Evolutionary conservation across 2,329 filamentous ascomycete genomes (phyloP), one percentile per base, ranked within the genome.

Genomic region (Epichloe sibirici): DNA sequence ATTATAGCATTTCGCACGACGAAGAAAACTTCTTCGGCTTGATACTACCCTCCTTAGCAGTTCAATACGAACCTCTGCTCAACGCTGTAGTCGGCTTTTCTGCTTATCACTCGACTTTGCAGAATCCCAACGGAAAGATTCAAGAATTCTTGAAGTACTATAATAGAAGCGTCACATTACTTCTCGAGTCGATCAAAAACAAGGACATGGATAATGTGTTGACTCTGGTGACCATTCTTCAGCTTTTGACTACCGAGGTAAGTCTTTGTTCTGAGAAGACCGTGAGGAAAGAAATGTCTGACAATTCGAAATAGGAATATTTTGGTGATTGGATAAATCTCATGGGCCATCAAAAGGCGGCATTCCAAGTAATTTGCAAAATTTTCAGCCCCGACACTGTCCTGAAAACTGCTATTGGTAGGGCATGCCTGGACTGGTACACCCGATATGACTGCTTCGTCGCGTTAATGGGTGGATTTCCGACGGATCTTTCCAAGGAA

Each of bases 311-410:
- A 44, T 61, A 95, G 89, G 93, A 97, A 69, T 94, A 90, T 61
- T 76, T 97, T 45, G 93, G 93, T 12, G 93, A 98, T 65, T 97
- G 90, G 90, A 82, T 94, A 51, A 96, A 94, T 61, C 74, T 97
- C 15, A 85, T 93, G 69, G 88, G 90, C 23, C 93, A 97, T 65
- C 90, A 96, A 65, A 89, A 86, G 64, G 93, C 91, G 11, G 93
- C 93, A 0, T 81, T 86, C 62, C 82, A 88, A 57, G 85, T 97
- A 60, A 72, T 97, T 45, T 85, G 78, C 1, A 80, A 85, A 44
- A 71, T 96, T 0, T 90, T 89, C 64, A 89, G 83, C 0, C 87
- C 89, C 0, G 74, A 90, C 56, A 85, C 82, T 0, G 81, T 88
- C 44, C 82, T 85, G 71, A 74, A 86, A 57, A 86, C 84, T 9